A percentile compares a stretch with the other conserved stretches of the same genome.
These are phyloP conservation scores for Aspergillus tubingensis DNA, from an alignment of 2,329 filamentous ascomycete species.

Conservation along the genomic window DNA sequence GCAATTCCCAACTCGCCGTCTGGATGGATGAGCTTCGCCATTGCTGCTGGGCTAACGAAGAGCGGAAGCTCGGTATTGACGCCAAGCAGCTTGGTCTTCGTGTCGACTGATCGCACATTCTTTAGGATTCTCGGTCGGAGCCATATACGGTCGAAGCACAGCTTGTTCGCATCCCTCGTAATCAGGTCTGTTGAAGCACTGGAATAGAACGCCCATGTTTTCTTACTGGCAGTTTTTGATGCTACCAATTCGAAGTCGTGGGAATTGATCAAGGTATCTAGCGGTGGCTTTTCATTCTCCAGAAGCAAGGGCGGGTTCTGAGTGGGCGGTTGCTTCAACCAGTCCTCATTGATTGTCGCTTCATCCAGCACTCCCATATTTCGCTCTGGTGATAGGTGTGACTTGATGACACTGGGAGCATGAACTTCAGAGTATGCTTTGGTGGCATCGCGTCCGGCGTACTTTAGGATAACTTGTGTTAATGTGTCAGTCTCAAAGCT, in stretches of 20 bases:
- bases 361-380: conserved; percentile 54
- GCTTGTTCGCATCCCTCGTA: conserved; percentile 57
- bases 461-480: conserved; percentile 45
- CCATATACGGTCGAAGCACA: conserved; percentile 57
- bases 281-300: conserved; percentile 50
- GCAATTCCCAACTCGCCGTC: conserved; percentile 64
- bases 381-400: conserved; percentile 47
- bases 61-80: conserved; percentile 56
- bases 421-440: conserved; percentile 49
- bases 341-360: conserved; percentile 52
- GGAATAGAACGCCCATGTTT: conserved; percentile 69
- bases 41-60: conserved; percentile 65
- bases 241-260: conserved; percentile 64
- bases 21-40: conserved; percentile 64
- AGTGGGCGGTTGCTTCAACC: conserved; percentile 45
- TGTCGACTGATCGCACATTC: conserved; percentile 57
- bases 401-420: conserved; percentile 49
- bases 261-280: conserved; percentile 59
- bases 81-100: conserved; percentile 57
- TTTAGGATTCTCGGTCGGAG: conserved; percentile 61
- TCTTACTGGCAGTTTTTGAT: conserved; percentile 56
- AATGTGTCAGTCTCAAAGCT: neutral
- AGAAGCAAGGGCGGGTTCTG: conserved; percentile 30
- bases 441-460: conserved; percentile 50
- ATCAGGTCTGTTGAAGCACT: conserved; percentile 66